These are phyloP conservation scores for Hibiscus syriacus DNA, from an alignment of 345 rosid genomes.

Conservation along the genomic window DNA sequence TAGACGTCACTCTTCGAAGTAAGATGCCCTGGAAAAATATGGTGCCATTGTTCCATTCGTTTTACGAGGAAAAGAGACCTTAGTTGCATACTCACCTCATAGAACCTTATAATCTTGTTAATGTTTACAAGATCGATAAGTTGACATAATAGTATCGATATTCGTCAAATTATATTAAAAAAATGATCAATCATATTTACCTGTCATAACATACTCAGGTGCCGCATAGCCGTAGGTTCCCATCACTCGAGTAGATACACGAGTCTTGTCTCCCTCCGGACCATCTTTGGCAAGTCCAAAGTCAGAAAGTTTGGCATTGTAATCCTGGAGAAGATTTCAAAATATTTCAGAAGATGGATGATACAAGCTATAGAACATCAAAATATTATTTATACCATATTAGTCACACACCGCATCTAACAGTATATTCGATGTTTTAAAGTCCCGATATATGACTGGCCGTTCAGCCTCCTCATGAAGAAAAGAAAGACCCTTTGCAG, in stretches of 20 bases:
- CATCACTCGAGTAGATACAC: constrained; percentile 31
- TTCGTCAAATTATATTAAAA: not conserved
- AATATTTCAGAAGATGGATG: not conserved
- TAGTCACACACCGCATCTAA: constrained; percentile 33
- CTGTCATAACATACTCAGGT: constrained; percentile 43
- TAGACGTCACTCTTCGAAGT: constrained; percentile 1
- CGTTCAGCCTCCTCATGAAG: constrained; percentile 42
- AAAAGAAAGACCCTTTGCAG: constrained; percentile 41
- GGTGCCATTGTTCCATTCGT: too few relatives aligned
- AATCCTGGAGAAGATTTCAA: constrained; percentile 16
- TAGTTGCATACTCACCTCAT: not conserved
- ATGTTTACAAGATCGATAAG: not conserved
- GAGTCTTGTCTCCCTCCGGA: constrained; percentile 26
- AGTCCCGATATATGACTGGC: constrained; percentile 43
- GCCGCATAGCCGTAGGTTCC: constrained; percentile 39
- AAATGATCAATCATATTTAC: constrained; percentile 8
- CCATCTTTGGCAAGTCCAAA: constrained; percentile 41
- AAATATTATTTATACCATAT: not conserved
- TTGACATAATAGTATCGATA: not conserved
- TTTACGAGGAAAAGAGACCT: not conserved
- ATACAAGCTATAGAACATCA: not conserved
- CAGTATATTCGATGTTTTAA: constrained; percentile 39
- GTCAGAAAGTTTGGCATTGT: constrained; percentile 37
- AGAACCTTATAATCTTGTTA: not conserved
- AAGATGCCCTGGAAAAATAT: constrained; percentile 5